Evolutionary conservation across 345 rosid genomes (phyloP), one percentile per base, ranked within the genome.

Genomic region (Dovyalis caffra): DNA sequence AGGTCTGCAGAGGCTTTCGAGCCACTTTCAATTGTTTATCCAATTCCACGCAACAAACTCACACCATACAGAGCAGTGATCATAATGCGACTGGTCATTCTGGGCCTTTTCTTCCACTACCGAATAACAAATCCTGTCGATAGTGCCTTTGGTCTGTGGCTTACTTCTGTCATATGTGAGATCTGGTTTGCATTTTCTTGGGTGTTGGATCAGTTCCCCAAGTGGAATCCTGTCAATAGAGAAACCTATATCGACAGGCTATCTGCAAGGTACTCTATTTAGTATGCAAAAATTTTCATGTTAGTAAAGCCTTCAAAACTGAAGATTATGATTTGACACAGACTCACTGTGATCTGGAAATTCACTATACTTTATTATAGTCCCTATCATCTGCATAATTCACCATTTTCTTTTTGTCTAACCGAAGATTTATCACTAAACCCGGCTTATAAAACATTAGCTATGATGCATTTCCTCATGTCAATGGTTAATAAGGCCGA

Each of bases 141-240:
- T 40, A 95, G 99, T 28, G 99, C 99, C 77, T 86, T 61, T 26
- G 86, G 82, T 47, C 74, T 93, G 38, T 95, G 99, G 99, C 84
- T 95, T 68, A 95, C 98, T 70, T 95, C 99, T 77, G 91, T 95
- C 78, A 93, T 95, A 81, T 95, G 99, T 74, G 99, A 95, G 91
- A 91, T 95, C 47, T 95, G 99, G 99, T 95, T 95, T 82, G 99
- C 99, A 20, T 79, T 88, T 79, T 95, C 97, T 3, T 95, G 99
- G 99, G 97, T 95, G 82, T 64, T 95, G 89, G 99, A 95, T 95
- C 99, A 95, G 89, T 95, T 95, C 75, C 99, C 99, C 38, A 95
- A 95, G 81, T 95, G 99, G 99, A 76, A 84, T 84, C 99, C 99
- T 33, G 73, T 95, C 68, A 83, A 91, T 76, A 79, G 97, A 77